Evolutionary conservation across 2,329 filamentous ascomycete species (phyloP).

Genomic region (Diaporthe sp.): DNA sequence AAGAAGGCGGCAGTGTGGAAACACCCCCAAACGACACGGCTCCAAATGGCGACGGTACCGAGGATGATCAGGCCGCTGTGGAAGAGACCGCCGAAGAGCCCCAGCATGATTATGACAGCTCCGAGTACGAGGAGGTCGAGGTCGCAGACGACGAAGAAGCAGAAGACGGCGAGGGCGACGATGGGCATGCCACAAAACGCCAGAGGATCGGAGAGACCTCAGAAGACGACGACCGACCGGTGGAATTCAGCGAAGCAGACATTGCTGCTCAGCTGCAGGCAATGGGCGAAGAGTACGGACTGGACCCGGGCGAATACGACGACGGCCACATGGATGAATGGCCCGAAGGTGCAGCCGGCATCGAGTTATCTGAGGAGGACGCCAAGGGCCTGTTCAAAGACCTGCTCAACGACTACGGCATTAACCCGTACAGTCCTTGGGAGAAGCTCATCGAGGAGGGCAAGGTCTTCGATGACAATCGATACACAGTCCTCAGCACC

Average conservation of each 20-base stretch:
- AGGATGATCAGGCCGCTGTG: constrained; percentile 49
- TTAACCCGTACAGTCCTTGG: constrained; percentile 93
- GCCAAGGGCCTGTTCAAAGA: constrained; percentile 85
- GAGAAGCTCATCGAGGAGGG: constrained; percentile 89
- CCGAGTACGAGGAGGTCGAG: constrained; percentile 84
- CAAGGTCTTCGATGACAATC: constrained; percentile 84
- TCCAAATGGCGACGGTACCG: constrained; percentile 46
- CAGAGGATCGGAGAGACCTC: constrained; percentile 59
- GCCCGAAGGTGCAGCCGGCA: constrained; percentile 79
- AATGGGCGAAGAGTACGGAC: constrained; percentile 88
- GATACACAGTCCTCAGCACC: constrained; percentile 86
- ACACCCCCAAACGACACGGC: constrained; percentile 7
- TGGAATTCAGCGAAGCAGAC: constrained; percentile 94
- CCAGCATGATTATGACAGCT: constrained; percentile 68
- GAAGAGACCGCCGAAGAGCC: constrained; percentile 55
- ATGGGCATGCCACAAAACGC: constrained; percentile 62
- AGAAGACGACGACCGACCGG: constrained; percentile 58
- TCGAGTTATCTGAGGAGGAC: constrained; percentile 81
- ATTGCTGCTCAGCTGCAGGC: constrained; percentile 92
- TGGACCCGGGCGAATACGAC: constrained; percentile 83
- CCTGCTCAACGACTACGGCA: constrained; percentile 83
- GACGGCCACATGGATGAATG: constrained; percentile 72
- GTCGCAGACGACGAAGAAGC: constrained; percentile 72
- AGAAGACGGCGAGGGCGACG: constrained; percentile 62
- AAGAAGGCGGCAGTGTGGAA: constrained; percentile 31